These are phyloP conservation scores for Crepidotus sp. DNA, from an alignment of 1,284 basidiomycete species.

Conservation along the genomic window DNA sequence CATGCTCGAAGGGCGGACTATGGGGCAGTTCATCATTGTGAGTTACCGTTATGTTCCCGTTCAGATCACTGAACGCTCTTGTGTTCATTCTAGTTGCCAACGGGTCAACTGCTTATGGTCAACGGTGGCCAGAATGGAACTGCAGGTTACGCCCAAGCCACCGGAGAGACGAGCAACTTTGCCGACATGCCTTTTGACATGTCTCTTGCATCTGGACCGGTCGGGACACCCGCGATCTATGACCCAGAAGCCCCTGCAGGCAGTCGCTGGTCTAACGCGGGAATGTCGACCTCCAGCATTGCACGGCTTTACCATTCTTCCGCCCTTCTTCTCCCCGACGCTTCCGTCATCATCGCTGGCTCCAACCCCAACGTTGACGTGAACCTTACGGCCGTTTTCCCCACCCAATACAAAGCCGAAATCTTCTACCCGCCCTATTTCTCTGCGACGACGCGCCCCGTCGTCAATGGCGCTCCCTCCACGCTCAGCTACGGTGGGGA, in stretches of 20 bases:
- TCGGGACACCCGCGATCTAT: conserved; percentile 67
- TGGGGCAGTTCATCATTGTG: conserved; percentile 82
- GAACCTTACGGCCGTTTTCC: conserved; percentile 59
- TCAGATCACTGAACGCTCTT: no score
- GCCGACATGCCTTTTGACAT: conserved; percentile 49
- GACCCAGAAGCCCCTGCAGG: conserved; percentile 59
- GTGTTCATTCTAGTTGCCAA: no score
- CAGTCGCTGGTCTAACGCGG: conserved; percentile 63
- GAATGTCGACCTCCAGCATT: conserved; percentile 50
- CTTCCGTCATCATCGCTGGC: conserved; percentile 80
- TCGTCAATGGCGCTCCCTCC: conserved; percentile 63
- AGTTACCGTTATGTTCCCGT: no score
- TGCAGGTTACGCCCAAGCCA: conserved; percentile 56
- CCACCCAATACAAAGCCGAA: conserved; percentile 82
- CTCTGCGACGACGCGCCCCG: conserved; percentile 64
- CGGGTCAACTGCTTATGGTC: conserved; percentile 66
- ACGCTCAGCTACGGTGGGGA: conserved; percentile 81
- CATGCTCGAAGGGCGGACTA: conserved; percentile 68
- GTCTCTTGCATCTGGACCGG: conserved; percentile 59
- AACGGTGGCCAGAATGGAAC: conserved; percentile 80
- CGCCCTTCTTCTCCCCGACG: conserved; percentile 82
- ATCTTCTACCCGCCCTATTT: conserved; percentile 84
- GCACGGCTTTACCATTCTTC: conserved; percentile 84
- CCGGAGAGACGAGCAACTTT: conserved; percentile 28
- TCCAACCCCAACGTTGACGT: conserved; percentile 92